Base-by-base conservation (phyloP, 108 stramenopile species). In the Discostella stelligeroides region DNA sequence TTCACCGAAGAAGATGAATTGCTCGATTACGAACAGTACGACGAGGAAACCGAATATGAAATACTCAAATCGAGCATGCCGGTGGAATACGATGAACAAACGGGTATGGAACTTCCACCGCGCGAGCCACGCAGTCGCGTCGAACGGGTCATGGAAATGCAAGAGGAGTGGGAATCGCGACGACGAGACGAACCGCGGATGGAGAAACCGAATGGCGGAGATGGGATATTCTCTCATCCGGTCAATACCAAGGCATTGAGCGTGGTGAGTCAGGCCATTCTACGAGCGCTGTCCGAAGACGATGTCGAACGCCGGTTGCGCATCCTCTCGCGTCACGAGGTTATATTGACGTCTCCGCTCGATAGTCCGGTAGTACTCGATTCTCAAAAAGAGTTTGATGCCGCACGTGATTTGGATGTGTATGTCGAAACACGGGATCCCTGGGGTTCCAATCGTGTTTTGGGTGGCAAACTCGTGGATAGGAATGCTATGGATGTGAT, bases 401-500 rank as follows among this genome's bases (percentile, higher is more conserved):
- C 58, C 10, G 74, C 80, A 20, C 60, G 84, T 10, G 87, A 82
- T 20, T 62, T 65, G 34, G 73, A 83, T 63, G 95, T 95, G 0
- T 70, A 71, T 55, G 88, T 93, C 12, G 84, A 90, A 55, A 95
- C 90, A 13, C 66, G 74, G 28, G 92, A 95, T 81, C 92, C 92
- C 5, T 92, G 82, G 80, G 81, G 88, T 10, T 90, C 90, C 20
- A 95, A 95, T 63, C 64, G 95, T 8, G 82, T 87, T 9, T 54
- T 93, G 64, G 66, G 69, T n/a, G 95, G 94, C 0, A 86, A 83
- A 49, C 66, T 95, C 17, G 71, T 91, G 18, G 89, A 89, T 64
- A 82, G 94, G 29, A 92, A 92, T 66, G 73, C 91, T 4, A 79
- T 95, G 83, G 90, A 95, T 69, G 72, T 95, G 0, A 75, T 89